Evolutionary conservation across 2,329 filamentous ascomycete genomes (phyloP).

Genomic region (Dactylonectria estremocensis): DNA sequence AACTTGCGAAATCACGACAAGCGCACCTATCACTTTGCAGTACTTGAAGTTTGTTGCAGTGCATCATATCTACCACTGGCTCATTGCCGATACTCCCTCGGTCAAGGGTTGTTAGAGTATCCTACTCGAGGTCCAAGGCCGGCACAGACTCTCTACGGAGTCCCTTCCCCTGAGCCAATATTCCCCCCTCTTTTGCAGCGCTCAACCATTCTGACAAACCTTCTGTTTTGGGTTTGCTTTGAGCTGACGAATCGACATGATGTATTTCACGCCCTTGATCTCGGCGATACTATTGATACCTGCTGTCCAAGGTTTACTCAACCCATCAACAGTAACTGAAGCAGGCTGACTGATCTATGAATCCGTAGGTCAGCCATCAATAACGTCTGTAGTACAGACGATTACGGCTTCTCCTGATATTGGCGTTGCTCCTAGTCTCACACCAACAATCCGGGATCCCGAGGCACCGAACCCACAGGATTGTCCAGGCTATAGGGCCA

Average conservation of each 20-base stretch:
- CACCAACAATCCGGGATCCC: conserved; percentile 1
- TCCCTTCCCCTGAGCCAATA: no score
- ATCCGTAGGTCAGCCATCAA: neutral
- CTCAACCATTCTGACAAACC: no score
- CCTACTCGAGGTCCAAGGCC: no score
- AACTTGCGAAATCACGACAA: neutral
- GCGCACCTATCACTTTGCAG: neutral
- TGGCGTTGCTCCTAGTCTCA: conserved; percentile 3
- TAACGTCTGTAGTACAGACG: conserved; percentile 2
- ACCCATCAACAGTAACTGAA: conserved; percentile 2
- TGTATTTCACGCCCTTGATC: no score
- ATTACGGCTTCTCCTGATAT: conserved; percentile 7
- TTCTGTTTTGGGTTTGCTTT: no score
- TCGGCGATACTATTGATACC: conserved; percentile 3
- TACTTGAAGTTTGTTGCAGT: conserved; percentile 2
- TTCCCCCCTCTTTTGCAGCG: no score
- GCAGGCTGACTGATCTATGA: neutral
- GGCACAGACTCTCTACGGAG: no score
- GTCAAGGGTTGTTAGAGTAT: neutral
- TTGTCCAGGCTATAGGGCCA: conserved; percentile 2
- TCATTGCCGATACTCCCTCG: neutral
- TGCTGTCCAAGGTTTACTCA: conserved; percentile 1
- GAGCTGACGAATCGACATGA: no score
- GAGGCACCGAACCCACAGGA: conserved; percentile 1
- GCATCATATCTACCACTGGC: neutral